phyloP scores from a whole-genome alignment of 2,329 filamentous ascomycete species.

The Penicillium occitanis region DNA sequence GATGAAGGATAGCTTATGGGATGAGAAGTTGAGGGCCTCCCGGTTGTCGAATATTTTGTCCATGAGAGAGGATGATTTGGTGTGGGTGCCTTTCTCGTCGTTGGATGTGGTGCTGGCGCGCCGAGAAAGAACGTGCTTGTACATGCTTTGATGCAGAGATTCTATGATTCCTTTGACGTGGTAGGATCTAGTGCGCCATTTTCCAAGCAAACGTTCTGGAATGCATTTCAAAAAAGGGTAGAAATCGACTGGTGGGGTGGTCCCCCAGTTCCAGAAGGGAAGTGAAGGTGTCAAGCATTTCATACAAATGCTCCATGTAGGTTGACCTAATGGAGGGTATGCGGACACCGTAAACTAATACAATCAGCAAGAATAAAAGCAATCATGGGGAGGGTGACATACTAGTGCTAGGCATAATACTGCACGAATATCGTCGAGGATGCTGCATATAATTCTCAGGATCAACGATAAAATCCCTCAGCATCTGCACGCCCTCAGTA shows the following conservation, averaged over 20 bases:
- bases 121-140: slow-evolving; percentile 36
- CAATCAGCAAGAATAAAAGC: background rate
- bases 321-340: slow-evolving; percentile 33
- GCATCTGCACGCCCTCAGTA: slow-evolving; percentile 52
- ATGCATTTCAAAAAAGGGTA: slow-evolving; percentile 47
- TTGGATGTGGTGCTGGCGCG: slow-evolving; percentile 26
- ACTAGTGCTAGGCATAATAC: slow-evolving; percentile 42
- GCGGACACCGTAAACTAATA: slow-evolving; percentile 38
- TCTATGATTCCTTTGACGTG: slow-evolving; percentile 45
- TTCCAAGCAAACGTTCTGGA: slow-evolving; percentile 43
- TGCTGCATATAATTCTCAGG: slow-evolving; percentile 51
- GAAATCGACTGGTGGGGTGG: slow-evolving; percentile 51
- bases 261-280: slow-evolving; percentile 30
- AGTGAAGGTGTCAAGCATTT: slow-evolving; percentile 49
- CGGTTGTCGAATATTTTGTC: slow-evolving; percentile 49
- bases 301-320: slow-evolving; percentile 44
- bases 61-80: slow-evolving; percentile 31
- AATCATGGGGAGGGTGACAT: background rate
- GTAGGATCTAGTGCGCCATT: slow-evolving; percentile 41
- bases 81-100: slow-evolving; percentile 27
- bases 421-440: slow-evolving; percentile 52
- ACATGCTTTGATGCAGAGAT: slow-evolving; percentile 40
- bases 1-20: slow-evolving; percentile 46
- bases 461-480: slow-evolving; percentile 44
- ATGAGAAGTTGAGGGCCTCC: slow-evolving; percentile 32